These are phyloP conservation scores for Fusarium papillatum DNA, from an alignment of 2,329 filamentous ascomycete genomes.

Conservation along the genomic window DNA sequence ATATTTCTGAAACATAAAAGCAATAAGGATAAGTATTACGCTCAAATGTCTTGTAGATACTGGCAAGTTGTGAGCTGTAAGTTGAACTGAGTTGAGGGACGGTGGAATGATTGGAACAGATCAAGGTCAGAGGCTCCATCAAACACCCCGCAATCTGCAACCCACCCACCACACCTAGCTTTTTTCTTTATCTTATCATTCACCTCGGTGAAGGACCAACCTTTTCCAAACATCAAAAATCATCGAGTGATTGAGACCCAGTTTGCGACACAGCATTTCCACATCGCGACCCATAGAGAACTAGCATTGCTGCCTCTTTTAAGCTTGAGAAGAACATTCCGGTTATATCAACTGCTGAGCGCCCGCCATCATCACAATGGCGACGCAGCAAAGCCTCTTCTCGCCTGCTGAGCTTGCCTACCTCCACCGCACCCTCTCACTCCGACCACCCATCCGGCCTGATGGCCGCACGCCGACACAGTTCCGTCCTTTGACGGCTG, in stretches of 20 bases:
- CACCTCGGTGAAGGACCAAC: slow-evolving; percentile 47
- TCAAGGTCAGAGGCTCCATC: neutral
- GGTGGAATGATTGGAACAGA: neutral
- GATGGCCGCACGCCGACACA: slow-evolving; percentile 87
- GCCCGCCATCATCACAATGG: slow-evolving; percentile 59
- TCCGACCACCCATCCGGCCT: slow-evolving; percentile 87
- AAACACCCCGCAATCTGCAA: slow-evolving; percentile 36
- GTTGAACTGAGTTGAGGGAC: neutral
- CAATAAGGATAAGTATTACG: neutral
- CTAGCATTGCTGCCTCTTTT: neutral
- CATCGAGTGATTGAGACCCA: slow-evolving; percentile 12
- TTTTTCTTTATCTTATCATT: slow-evolving; percentile 48
- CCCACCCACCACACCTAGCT: slow-evolving; percentile 29
- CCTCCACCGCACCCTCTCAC: slow-evolving; percentile 87
- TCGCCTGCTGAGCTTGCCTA: slow-evolving; percentile 98
- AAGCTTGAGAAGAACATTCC: neutral
- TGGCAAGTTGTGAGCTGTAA: neutral
- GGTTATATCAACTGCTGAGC: neutral
- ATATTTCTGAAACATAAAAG: neutral
- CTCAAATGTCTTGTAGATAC: neutral
- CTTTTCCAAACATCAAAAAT: slow-evolving; percentile 39
- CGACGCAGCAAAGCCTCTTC: slow-evolving; percentile 80
- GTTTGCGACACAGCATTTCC: slow-evolving; percentile 23
- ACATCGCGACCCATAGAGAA: neutral
- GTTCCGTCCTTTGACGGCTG: slow-evolving; percentile 91